Base-by-base conservation (phyloP, 352 stramenopile genomes). In the Thalassiosira pacifica region DNA sequence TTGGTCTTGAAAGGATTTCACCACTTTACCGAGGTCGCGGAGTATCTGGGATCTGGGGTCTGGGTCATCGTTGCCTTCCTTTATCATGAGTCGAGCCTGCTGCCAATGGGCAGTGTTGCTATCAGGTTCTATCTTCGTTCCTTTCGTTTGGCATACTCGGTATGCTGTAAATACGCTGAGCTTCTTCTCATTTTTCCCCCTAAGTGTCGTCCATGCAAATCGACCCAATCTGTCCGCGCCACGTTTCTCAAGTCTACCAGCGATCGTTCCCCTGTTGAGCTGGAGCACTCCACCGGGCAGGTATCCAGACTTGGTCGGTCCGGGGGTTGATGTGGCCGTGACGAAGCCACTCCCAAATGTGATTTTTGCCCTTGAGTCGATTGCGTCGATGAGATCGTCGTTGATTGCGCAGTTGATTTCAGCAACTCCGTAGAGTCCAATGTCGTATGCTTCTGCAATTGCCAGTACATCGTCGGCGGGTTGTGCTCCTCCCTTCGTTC, bases 141-240 rank as follows among this genome's bases (percentile, higher is more conserved):
- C 48, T 48, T 40, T 48, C 18, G n/a, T 64, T 66, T 76, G 67
- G 11, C 48, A 53, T 27, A 76, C 45, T 53, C 48, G 10, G 31
- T 76, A 76, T 31, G 48, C 67, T 19, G 48, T 55, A 9, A 76
- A 32, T 2, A 55, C 11, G 6, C 37, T n/a, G 11, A 76, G 52
- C 9, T 55, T 55, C 27, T 76, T 55, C 22, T 27, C 48, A 18
- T 10, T 64, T 5, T 29, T 31, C 1, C 45, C 26, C 65, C 67
- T 18, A 1, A 76, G 22, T 0, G 5, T 52, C 3, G 31, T 53
- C 65, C 67, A 83, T 2, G 24, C 2, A 63, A 73, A 77, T 34
- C 66, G 40, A 19, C 76, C 66, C 65, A 48, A 13, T 48, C 37
- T 48, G 13, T 48, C n/a, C n/a, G 13, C 6, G 37, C 13, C 37